Evolutionary conservation across 2,329 filamentous ascomycete genomes (phyloP), one percentile per base, ranked within the genome.

Genomic region (Diaporthe nobilis): DNA sequence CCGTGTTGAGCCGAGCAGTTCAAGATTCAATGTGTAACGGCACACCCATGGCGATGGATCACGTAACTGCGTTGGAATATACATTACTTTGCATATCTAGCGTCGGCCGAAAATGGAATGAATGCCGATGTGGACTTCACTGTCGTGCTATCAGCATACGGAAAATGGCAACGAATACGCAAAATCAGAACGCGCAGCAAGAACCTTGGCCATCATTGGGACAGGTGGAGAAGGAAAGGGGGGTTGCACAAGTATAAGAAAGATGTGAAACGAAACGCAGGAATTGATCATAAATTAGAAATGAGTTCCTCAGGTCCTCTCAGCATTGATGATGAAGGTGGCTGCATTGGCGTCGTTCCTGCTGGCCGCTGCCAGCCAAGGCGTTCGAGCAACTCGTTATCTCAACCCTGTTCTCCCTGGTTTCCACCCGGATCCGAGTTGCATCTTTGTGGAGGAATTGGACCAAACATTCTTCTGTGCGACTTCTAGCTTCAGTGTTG

Each of bases 401-500:
- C 71, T 79, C 53, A 89, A 89, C 79, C 88, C 88, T 0, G 83
- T 89, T 7, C 81, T 90, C 4, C 86, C 88, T 4, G 88, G 88
- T 7, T 89, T 85, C 81, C 85, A 88, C 77, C 85, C 87, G 0
- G 87, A 89, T 78, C 88, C 88, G 0, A 86, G 83, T 7, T 87
- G 86, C 63, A 82, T 85, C n/a, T 83, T 84, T 67, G 80, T 87
- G 28, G 78, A 80, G 12, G 80, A 86, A 22, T 77, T 80, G 13
- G 79, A 86, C 47, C 83, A 85, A n/a, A 87, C 85, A 7, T 89
- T 88, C 78, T 89, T 88, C 80, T 89, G 87, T 77, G 86, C 85
- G 3, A 87, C 87, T 0, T 90, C 88, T 0, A 89, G 86, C 1
- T 91, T 90, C 78, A 86, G 87, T 72, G 83, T 85, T 0, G 90